Evolutionary conservation across 2,329 filamentous ascomycete species (phyloP).

Genomic region (Colletotrichum ledebouriae): DNA sequence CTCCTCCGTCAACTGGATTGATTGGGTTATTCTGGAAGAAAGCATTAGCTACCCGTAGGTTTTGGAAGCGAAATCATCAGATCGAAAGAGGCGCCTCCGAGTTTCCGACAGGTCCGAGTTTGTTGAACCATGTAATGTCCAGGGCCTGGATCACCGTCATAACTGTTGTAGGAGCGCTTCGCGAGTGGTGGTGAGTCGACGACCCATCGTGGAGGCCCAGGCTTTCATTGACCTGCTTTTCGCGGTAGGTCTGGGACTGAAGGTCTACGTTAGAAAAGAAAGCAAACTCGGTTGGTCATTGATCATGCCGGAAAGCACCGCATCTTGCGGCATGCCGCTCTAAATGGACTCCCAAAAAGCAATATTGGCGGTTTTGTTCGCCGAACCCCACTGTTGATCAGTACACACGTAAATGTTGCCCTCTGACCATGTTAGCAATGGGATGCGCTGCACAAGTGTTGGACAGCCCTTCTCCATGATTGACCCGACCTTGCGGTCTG

Average conservation of each 20-base stretch:
- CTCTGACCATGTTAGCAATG: conserved; percentile 2
- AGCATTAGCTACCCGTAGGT: background rate
- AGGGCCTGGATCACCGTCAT: background rate
- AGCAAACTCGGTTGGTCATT: conserved; percentile 25
- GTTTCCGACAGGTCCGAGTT: conserved; percentile 21
- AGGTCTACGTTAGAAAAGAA: conserved; percentile 16
- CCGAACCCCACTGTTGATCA: background rate
- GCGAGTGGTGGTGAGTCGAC: conserved; percentile 19
- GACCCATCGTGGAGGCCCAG: background rate
- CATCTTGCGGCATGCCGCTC: conserved; percentile 21
- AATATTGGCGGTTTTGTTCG: conserved; percentile 18
- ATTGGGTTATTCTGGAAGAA: conserved; percentile 23
- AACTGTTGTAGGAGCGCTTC: background rate
- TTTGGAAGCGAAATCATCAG: conserved; percentile 15
- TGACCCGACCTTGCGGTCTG: conserved; percentile 17
- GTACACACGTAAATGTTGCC: background rate
- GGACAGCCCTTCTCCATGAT: background rate
- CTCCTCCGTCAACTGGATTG: conserved; percentile 2
- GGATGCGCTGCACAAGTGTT: background rate
- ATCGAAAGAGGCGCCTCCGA: conserved; percentile 1
- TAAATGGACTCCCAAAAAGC: conserved; percentile 19
- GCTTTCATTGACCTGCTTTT: conserved; percentile 14
- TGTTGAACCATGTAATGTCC: conserved; percentile 1
- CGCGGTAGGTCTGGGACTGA: conserved; percentile 18
- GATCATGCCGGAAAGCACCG: conserved; percentile 19